These are phyloP conservation scores for Tylopilus felleus DNA, from an alignment of 768 basidiomycete genomes.

Conservation along the genomic window DNA sequence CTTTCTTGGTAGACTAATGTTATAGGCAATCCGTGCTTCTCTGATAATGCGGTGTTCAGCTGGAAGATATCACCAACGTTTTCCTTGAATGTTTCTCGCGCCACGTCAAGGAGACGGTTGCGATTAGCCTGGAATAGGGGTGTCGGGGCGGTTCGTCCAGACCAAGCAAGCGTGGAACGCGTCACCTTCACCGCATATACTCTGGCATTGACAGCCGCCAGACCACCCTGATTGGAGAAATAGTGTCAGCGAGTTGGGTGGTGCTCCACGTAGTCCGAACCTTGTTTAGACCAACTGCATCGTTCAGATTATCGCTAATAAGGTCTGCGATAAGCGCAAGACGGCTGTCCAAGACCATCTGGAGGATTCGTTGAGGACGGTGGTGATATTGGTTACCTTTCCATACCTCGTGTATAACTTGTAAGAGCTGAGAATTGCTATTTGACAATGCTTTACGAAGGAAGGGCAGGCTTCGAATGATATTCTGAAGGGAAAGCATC, in stretches of 20 bases:
- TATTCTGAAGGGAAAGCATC: conserved; percentile 73
- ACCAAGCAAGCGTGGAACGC: neutral
- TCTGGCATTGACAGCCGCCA: conserved; percentile 70
- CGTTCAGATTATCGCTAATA: conserved; percentile 67
- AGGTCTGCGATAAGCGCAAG: conserved; percentile 58
- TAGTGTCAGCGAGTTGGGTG: neutral
- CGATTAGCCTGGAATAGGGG: conserved; percentile 54
- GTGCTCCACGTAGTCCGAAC: conserved; percentile 32
- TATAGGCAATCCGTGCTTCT: conserved; percentile 63
- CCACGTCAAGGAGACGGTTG: conserved; percentile 87
- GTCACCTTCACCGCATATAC: conserved; percentile 84
- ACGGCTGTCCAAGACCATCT: conserved; percentile 78
- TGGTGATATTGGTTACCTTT: neutral
- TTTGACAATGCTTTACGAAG: conserved; percentile 61
- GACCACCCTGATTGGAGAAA: conserved; percentile 49
- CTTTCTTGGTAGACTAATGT: conserved; percentile 66
- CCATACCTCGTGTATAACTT: conserved; percentile 57
- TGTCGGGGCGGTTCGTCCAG: neutral
- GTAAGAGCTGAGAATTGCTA: conserved; percentile 56
- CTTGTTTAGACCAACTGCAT: conserved; percentile 59
- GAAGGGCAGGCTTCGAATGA: conserved; percentile 64
- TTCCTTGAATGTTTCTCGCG: conserved; percentile 91
- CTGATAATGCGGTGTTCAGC: conserved; percentile 54
- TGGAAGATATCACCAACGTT: conserved; percentile 85
- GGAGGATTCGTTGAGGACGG: neutral